phyloP scores from a whole-genome alignment of 345 rosid species.

The Bruguiera sexangula region DNA sequence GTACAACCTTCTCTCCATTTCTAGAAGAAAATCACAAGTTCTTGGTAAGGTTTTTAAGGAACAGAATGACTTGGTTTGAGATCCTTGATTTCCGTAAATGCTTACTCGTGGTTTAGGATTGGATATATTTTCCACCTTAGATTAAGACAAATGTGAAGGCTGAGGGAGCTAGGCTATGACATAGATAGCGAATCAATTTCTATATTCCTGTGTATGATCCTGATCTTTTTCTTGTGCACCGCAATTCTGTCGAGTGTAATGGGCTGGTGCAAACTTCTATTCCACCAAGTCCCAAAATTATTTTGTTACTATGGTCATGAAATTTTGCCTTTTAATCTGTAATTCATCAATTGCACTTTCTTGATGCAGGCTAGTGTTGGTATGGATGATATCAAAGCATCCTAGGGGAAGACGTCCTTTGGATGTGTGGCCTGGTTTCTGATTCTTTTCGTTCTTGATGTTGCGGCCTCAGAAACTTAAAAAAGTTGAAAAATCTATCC shows the following conservation, averaged over 20 bases:
- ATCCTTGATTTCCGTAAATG: neutral
- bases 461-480: neutral
- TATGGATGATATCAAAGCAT: slow-evolving; percentile 85
- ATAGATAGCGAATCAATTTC: neutral
- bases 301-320: neutral
- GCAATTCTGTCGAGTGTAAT: neutral
- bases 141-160: neutral
- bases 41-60: slow-evolving; percentile 54
- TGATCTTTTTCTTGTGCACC: neutral
- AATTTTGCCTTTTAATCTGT: neutral
- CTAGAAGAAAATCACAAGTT: slow-evolving; percentile 89
- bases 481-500: neutral
- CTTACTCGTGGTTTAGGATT: slow-evolving; percentile 1
- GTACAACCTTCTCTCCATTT: slow-evolving; percentile 66
- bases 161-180: neutral
- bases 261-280: too few species aligned
- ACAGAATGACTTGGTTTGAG: neutral
- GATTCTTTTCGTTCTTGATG: neutral
- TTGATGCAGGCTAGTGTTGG: slow-evolving; percentile 72
- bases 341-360: slow-evolving; percentile 10
- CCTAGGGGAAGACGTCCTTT: slow-evolving; percentile 29
- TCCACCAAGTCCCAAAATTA: neutral
- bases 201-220: neutral
- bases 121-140: neutral
- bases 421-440: neutral